Conservation (phyloP, 139 green algal genomes). For the Tetraselmis striata region DNA sequence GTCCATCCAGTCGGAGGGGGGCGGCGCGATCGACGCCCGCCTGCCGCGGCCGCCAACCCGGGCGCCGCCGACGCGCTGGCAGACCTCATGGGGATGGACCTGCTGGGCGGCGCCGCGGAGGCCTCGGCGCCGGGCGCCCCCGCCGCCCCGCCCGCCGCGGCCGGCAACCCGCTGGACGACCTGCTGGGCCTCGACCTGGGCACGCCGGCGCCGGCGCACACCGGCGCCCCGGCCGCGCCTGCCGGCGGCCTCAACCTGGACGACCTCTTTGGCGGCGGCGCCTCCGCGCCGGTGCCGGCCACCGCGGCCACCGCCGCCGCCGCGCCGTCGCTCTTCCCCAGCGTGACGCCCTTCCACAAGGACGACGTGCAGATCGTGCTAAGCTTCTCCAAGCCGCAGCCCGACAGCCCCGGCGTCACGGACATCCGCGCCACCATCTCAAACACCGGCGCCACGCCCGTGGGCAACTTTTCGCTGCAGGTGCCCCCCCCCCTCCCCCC, state of each 20-base stretch:
- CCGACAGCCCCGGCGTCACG: constrained; percentile 30
- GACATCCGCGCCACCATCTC: constrained; percentile 59
- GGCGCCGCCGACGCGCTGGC: constrained; percentile 14
- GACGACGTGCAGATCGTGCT: constrained; percentile 61
- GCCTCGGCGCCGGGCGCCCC: constrained; percentile 1
- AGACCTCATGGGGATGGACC: constrained; percentile 50
- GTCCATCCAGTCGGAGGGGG: background rate
- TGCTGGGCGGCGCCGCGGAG: constrained; percentile 1
- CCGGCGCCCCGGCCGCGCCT: constrained; percentile 15
- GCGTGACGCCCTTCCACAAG: constrained; percentile 53
- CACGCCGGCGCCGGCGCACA: background rate
- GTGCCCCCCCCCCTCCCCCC: constrained; percentile 16
- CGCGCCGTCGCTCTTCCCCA: constrained; percentile 18
- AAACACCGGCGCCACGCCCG: constrained; percentile 42
- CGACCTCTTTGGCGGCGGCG: constrained; percentile 24
- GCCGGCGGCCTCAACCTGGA: constrained; percentile 16
- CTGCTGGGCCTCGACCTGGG: constrained; percentile 28
- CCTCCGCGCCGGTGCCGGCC: background rate
- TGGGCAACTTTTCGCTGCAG: constrained; percentile 83
- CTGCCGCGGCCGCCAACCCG: constrained; percentile 25
- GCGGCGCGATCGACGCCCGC: background rate
- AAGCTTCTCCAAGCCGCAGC: constrained; percentile 43
- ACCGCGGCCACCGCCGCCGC: constrained; percentile 4
- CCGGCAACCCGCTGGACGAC: constrained; percentile 28
- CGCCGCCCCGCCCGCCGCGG: background rate